Base-by-base conservation (phyloP, 805 yeast species). In the Spathaspora arborariae region DNA sequence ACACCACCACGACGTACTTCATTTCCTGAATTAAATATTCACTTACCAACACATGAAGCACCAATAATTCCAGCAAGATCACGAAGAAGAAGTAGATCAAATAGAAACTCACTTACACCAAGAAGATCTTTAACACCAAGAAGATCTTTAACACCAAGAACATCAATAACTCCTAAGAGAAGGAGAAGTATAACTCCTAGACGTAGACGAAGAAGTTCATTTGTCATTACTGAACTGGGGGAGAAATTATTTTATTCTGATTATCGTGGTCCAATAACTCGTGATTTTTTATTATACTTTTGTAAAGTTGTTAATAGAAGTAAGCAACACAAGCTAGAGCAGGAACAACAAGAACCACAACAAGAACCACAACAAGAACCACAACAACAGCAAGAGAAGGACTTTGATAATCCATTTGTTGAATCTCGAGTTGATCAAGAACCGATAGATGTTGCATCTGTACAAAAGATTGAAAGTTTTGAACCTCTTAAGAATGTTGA, bases 211-310 rank as follows among this genome's bases (percentile, higher is more conserved):
- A 6, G 35, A 30, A 30, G 35, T 30, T 30, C 35, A 13, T 13
- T 30, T 30, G n/a, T 30, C 6, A 16, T 30, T 30, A 56, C 57
- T 11, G 48, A 41, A 4, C 50, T 52, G 11, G 71, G 69, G 1
- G 53, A 58, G 43, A 35, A 52, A 11, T 50, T 55, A 1, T 68
- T 56, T 45, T 67, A 67, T 19, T 55, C 65, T 0, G 58, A 56
- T 6, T 69, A 69, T 48, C 54, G 54, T 15, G 75, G 75, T 1
- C 65, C 70, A 1, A 56, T 71, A 18, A 68, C 74, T 2, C 58
- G 63, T 10, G 73, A 68, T 44, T 72, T 65, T 37, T 56, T 71
- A 34, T 54, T 68, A 30, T 62, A 61, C 15, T 62, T 70, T 40
- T 68, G 75, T 41, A 55, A 58, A 37, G 67, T 68, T 1, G 58